Evolutionary conservation across 352 stramenopile genomes (phyloP), one percentile per base, ranked within the genome.

Genomic region (Phytopythium sindhum): DNA sequence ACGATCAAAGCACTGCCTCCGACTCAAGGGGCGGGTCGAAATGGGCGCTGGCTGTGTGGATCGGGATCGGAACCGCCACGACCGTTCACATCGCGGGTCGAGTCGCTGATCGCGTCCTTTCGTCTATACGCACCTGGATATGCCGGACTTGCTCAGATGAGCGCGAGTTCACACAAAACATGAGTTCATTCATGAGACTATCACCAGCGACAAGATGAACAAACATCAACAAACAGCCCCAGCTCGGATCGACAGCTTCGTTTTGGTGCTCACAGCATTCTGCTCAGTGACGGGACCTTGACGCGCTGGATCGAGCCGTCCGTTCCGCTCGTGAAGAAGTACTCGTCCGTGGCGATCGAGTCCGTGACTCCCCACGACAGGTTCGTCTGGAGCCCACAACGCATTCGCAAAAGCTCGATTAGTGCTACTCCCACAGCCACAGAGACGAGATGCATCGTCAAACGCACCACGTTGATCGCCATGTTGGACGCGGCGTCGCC

Each of bases 311-410:
- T 73, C 0, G 86, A 91, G 23, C 87, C 87, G 63, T 96, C 87
- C 15, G 84, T 92, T 67, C 84, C 82, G 33, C 85, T 92, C 26
- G 86, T 90, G 65, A 90, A 96, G 69, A 94, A 96, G 42, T 84
- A 88, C 10, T 90, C 77, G 53, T 90, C 77, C 2, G 82, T 93
- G 2, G 86, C 87, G 21, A 93, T 68, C 0, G 87, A 84, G 66
- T 96, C 85, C 0, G 85, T 94, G 60, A 96, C 85, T 6, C 87
- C 87, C 77, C 86, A 92, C 24, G 83, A 93, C 12, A 80, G 90
- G 42, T 85, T 92, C 15, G 87, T 93, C 86, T 91, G 12, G 29
- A 51, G 52, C 28, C n/a, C 42, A 47, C 23, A 5, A 28, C 17
- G 4, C 17, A 50, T 14, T 19, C 15, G 26, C 17, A 4, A 50